Base-by-base conservation (phyloP, 2,329 filamentous ascomycete species). In the Aspergillus fischeri region DNA sequence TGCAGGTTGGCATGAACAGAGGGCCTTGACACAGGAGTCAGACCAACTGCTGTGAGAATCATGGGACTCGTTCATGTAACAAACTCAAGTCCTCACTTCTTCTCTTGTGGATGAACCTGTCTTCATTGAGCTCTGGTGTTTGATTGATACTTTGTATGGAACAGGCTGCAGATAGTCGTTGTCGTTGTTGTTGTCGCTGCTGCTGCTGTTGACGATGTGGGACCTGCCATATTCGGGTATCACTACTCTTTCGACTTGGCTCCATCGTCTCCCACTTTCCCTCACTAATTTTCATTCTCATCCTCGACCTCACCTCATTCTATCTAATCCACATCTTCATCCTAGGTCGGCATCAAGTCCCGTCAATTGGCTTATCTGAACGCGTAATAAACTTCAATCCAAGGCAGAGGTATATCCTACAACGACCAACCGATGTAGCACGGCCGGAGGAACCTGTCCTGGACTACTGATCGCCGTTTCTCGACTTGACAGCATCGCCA, bases 1-100 rank as follows among this genome's bases (percentile, higher is more conserved):
- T 45, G 49, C 28, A 38, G 35, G 24, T 21, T 56, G 45, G 49
- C 49, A 54, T 51, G 29, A 17, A 51, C 25, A 48, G 50, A 56
- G 48, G 29, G 5, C 11, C 32, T 35, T 35, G 32, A 35, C 14
- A 35, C 14, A 32, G 10, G 10, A 11, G 11, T 32, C 32, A 5
- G 32, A 38, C 14, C 5, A 27, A 11, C 21, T 47, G 44, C 44
- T 47, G 44, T 11, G 21, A 24, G 44, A 47, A 47, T 47, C 44
- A 47, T 47, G 44, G 21, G 44, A 47, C 44, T 24, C 14, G 21
- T 47, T 4, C 21, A 47, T 47, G 44, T 47, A 47, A 47, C 44
- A 24, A 27, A 24, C 11, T 47, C 20, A 24, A 14, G 20, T 45
- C 42, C 11, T 45, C 42, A 45, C 21, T 27, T 27, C 25, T 27